These are phyloP conservation scores for Gossypium gossypioides DNA, from an alignment of 441 rosid species.

Conservation along the genomic window DNA sequence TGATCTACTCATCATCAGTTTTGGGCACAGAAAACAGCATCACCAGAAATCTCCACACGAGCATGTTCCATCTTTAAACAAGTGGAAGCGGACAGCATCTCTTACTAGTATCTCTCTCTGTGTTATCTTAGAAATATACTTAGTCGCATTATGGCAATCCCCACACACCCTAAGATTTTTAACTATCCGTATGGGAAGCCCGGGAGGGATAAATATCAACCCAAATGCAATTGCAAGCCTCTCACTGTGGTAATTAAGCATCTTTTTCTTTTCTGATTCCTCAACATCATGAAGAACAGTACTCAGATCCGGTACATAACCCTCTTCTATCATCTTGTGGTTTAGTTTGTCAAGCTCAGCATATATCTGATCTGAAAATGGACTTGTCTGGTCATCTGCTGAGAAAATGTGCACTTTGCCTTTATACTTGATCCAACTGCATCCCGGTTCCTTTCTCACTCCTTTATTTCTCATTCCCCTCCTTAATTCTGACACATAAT, in stretches of 20 bases:
- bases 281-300: conserved; percentile 67
- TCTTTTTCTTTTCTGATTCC: conserved; percentile 62
- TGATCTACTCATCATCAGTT: neutral
- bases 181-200: conserved; percentile 60
- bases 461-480: conserved; percentile 61
- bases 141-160: conserved; percentile 84
- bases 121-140: conserved; percentile 73
- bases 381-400: conserved; percentile 69
- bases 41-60: conserved; percentile 97
- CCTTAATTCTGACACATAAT: conserved; percentile 53
- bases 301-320: conserved; percentile 68
- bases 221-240: conserved; percentile 91
- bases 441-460: conserved; percentile 80
- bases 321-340: conserved; percentile 48
- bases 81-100: conserved; percentile 81
- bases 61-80: conserved; percentile 77
- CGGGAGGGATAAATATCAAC: conserved; percentile 52
- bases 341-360: conserved; percentile 57
- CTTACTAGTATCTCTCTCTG: conserved; percentile 84
- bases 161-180: conserved; percentile 82
- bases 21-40: conserved; percentile 10
- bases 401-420: conserved; percentile 61
- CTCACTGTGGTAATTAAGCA: conserved; percentile 85
- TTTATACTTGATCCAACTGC: conserved; percentile 84
- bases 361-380: conserved; percentile 54